Conservation (phyloP, 2,329 filamentous ascomycete genomes). For the Phaeosphaeria sp. region DNA sequence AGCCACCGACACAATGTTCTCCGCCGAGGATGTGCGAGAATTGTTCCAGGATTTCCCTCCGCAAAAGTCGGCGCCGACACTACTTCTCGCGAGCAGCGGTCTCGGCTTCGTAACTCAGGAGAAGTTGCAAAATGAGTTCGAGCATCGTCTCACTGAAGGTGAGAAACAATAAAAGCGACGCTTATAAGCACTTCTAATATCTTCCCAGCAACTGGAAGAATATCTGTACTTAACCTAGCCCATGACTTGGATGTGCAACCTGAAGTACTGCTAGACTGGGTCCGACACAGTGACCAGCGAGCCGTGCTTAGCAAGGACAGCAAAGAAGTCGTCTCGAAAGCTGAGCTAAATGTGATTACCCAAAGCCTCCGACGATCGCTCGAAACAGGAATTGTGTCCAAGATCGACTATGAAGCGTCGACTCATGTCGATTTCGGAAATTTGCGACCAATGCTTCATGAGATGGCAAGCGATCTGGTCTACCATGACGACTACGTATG, state of each 20-base stretch:
- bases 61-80: conserved; percentile 16
- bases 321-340: conserved; percentile 30
- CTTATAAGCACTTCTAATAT: conserved; percentile 3
- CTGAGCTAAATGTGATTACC: conserved; percentile 24
- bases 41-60: conserved; percentile 33
- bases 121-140: conserved; percentile 26
- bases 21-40: conserved; percentile 38
- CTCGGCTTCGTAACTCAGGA: conserved; percentile 35
- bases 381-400: conserved; percentile 20
- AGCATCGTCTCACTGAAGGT: conserved; percentile 25
- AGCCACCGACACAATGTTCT: conserved; percentile 35
- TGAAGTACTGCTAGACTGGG: conserved; percentile 26
- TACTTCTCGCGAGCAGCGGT: conserved; percentile 30
- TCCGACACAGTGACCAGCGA: conserved; percentile 18
- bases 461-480: conserved; percentile 14
- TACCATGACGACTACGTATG: conserved; percentile 26
- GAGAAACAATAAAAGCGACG: not conserved
- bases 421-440: conserved; percentile 31
- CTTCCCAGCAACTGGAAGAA: conserved; percentile 15
- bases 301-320: conserved; percentile 34
- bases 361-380: conserved; percentile 15
- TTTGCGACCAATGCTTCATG: conserved; percentile 25
- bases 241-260: conserved; percentile 27
- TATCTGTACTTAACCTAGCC: conserved; percentile 21
- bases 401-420: conserved; percentile 21